These are phyloP conservation scores for Ajuga chamaepitys DNA, from an alignment of 257 asterid genomes.

Conservation along the genomic window DNA sequence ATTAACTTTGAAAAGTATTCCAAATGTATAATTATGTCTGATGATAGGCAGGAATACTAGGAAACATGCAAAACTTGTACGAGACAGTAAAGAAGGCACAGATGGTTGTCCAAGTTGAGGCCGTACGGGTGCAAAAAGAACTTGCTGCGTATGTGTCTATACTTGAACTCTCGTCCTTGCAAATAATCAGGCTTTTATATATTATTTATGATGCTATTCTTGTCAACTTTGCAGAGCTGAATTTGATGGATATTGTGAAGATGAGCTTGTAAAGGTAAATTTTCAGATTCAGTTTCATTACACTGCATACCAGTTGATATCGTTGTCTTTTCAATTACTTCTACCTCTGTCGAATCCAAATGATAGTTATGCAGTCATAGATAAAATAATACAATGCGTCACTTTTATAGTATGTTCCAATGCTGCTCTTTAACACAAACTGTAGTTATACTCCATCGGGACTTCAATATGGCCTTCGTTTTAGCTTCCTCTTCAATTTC, in stretches of 20 bases:
- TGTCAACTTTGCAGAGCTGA: conserved; percentile 67
- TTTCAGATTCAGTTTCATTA: neutral
- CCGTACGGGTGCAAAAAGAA: conserved; percentile 89
- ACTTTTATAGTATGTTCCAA: neutral
- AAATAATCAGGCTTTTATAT: neutral
- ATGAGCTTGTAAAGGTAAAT: conserved; percentile 80
- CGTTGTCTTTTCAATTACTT: too few species aligned
- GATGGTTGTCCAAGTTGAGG: conserved; percentile 98
- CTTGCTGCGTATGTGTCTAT: conserved; percentile 65
- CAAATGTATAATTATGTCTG: neutral
- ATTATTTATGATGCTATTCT: conserved; percentile 1
- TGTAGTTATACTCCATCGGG: neutral
- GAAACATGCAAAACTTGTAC: conserved; percentile 92
- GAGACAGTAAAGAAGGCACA: conserved; percentile 98
- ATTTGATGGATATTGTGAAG: conserved; percentile 93
- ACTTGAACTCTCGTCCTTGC: neutral
- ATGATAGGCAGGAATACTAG: conserved; percentile 82
- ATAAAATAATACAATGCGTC: neutral
- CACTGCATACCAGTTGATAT: neutral
- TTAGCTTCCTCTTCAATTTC: too few species aligned
- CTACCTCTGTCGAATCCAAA: neutral
- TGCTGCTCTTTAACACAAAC: neutral
- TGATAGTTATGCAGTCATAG: neutral
- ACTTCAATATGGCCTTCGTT: too few species aligned
- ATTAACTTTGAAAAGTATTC: neutral